Evolutionary conservation across 2,329 filamentous ascomycete species (phyloP), one percentile per base, ranked within the genome.

Genomic region (Dothidotthia symphoricarpi): DNA sequence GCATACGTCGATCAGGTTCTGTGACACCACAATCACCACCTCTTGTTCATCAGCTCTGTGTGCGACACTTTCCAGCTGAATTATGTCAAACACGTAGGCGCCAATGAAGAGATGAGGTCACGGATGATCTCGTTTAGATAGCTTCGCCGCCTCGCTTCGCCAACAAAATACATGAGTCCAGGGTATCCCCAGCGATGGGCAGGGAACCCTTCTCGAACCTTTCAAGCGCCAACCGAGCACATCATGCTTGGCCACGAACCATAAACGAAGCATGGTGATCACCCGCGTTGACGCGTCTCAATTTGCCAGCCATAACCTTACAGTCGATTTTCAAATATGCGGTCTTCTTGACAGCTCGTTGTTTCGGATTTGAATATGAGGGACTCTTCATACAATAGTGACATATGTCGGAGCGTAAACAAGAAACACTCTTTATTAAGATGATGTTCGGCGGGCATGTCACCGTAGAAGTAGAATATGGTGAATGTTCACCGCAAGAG

Each of bases 211-310:
- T 43, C 40, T 47, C 41, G 51, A 54, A 55, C 42, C 41, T 45
- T 46, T 33, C 39, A 40, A 43, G 37, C 45, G 51, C 53, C 51
- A 55, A 53, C 53, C 51, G 53, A 56, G 51, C 41, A 36, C 38
- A 42, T 41, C 51, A 41, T 47, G 48, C 46, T 45, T 42, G 44
- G 44, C 45, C 45, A 45, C 52, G 43, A 39, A 39, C 40, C 43
- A 40, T 42, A 39, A 36, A 40, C 37, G 25, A 29, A 9, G 5
- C 19, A 22, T 22, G 19, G 5, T 6, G 5, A 22, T 6, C 19
- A 22, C 9, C 5, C 9, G 19, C 19, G 9, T 22, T 22, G n/a
- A n/a, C n/a, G n/a, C n/a, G n/a, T n/a, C n/a, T n/a, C n/a, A n/a
- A n/a, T n/a, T n/a, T n/a, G n/a, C n/a, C n/a, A n/a, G n/a, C n/a